Evolutionary conservation across 805 yeast genomes (phyloP).

Genomic region (Pichia exigua): DNA sequence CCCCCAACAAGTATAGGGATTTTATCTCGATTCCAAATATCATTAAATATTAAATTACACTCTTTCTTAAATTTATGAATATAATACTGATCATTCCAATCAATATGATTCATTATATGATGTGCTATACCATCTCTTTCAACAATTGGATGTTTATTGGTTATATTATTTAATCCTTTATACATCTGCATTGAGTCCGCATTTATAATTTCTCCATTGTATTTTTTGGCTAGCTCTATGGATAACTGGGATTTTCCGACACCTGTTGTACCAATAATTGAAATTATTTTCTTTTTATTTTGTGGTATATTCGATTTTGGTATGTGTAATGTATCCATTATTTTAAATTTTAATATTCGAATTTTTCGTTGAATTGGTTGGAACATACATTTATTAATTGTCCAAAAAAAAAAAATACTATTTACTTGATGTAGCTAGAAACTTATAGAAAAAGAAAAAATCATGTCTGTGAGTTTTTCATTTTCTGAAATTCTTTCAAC

Average conservation of each 20-base stretch:
- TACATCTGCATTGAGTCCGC: slow-evolving; percentile 98
- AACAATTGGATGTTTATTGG: slow-evolving; percentile 83
- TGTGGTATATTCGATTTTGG: neutral
- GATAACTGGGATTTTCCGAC: slow-evolving; percentile 90
- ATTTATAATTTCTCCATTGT: slow-evolving; percentile 85
- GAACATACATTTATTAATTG: neutral
- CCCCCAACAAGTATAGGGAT: slow-evolving; percentile 91
- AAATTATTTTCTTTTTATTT: slow-evolving; percentile 17
- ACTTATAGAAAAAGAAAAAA: no score
- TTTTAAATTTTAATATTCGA: neutral
- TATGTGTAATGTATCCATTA: neutral
- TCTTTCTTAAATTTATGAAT: slow-evolving; percentile 73
- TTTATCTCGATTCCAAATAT: slow-evolving; percentile 59
- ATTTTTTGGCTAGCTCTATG: slow-evolving; percentile 66
- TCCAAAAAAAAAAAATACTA: no score
- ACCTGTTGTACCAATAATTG: slow-evolving; percentile 77
- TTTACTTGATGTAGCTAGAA: no score
- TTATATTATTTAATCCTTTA: slow-evolving; percentile 58
- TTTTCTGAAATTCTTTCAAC: no score
- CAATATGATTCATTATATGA: slow-evolving; percentile 79
- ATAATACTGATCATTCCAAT: slow-evolving; percentile 74
- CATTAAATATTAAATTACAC: slow-evolving; percentile 54
- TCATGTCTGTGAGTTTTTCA: no score
- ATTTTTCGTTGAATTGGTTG: neutral
- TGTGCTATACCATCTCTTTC: slow-evolving; percentile 75